Evolutionary conservation across 1,284 basidiomycete species (phyloP), one percentile per base, ranked within the genome.

Genomic region (Garcileccinum viscosum): DNA sequence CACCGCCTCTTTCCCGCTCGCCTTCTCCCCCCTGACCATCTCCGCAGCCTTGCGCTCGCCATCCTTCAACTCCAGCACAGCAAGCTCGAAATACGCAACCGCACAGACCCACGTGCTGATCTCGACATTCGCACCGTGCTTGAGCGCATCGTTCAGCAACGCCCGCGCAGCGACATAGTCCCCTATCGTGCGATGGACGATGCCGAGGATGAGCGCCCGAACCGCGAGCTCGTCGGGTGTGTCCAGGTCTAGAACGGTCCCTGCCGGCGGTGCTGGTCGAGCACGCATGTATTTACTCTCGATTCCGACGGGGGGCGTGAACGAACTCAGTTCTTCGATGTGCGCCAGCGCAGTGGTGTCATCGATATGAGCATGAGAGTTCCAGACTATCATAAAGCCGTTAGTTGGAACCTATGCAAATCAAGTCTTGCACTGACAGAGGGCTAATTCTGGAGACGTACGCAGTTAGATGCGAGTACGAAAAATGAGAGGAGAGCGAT

Each of bases 161-260:
- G 76, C 73, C 4, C 88, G 85, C 0, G 88, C 79, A 1, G 83
- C 74, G 0, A 71, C 73, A 5, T 82, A 89, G 30, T 84, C 81
- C 4, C 85, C 84, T 1, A 86, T 78, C 0, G 89, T 90, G 38
- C 90, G 87, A 73, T 92, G 87, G 15, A 85, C 82, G 72, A 91
- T 86, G 7, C 92, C 92, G 19, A 93, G 84, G 8, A 94, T 84
- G 4, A 93, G 85, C 0, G 89, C 82, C 12, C 92, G 89, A 33
- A 93, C 75, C 0, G 89, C 91, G n/a, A 88, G 81, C 74, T 94
- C 92, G 74, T 94, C 92, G 0, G 88, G 80, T 0, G 89, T 91
- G 75, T 92, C 89, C 27, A 93, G 84, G 72, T 89, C 87, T 22
- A 69, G 64, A 38, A 50, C 32, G 9, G 33, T 11, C 19, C 65